These are phyloP conservation scores for Phytomonas sp. DNA, from an alignment of 208 protist genomes.

Conservation along the genomic window DNA sequence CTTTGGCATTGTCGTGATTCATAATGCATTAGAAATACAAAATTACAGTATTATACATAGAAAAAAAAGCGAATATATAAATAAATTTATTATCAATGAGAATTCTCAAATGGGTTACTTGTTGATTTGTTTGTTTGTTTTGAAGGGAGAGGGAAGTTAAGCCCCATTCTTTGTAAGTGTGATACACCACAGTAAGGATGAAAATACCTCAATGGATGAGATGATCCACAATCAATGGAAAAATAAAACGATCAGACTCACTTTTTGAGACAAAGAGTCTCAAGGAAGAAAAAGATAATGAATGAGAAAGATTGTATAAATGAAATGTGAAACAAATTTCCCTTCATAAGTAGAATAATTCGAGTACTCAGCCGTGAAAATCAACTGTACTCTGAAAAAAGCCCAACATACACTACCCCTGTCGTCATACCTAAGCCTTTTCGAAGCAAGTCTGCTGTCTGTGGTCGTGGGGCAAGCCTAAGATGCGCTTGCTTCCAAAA, in stretches of 20 bases:
- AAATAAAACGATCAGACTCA: slow-evolving; percentile 3
- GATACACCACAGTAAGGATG: background rate
- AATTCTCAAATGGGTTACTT: background rate
- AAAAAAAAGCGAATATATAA: background rate
- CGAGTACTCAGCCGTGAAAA: background rate
- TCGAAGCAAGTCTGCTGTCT: slow-evolving; percentile 57
- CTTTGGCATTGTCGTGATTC: slow-evolving; percentile 1
- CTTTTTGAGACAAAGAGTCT: background rate
- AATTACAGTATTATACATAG: background rate
- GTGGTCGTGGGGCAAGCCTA: slow-evolving; percentile 36
- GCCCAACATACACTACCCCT: slow-evolving; percentile 52
- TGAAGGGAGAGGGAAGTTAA: background rate
- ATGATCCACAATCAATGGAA: background rate
- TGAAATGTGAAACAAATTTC: background rate
- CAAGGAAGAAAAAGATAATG: slow-evolving; percentile 1
- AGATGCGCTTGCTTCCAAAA: slow-evolving; percentile 61
- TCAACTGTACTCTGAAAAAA: slow-evolving; percentile 55
- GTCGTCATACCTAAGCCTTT: slow-evolving; percentile 82
- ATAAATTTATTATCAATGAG: background rate
- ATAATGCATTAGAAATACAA: background rate
- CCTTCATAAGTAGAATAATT: background rate
- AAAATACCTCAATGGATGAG: background rate
- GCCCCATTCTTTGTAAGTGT: background rate
- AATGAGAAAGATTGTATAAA: background rate
- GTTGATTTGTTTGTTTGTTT: background rate